Percentiles rank a stretch among this genome's conserved stretches.
phyloP scores from a whole-genome alignment of 2,329 filamentous ascomycete genomes.

The Talaromyces sp. region DNA sequence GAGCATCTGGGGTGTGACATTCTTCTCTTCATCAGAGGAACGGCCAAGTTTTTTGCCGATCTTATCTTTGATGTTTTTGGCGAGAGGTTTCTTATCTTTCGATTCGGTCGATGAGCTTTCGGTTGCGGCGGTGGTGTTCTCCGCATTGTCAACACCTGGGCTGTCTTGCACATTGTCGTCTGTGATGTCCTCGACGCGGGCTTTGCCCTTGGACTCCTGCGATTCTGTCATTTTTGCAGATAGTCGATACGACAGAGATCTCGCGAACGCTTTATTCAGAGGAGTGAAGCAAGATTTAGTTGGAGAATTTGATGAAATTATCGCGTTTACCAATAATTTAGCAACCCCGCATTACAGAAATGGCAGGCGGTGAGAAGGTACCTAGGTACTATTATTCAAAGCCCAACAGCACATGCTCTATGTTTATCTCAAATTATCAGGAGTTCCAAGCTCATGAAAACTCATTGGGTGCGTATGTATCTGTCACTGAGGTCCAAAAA shows the following conservation, averaged over 20 bases:
- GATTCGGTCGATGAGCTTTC: constrained; percentile 19
- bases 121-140: constrained; percentile 22
- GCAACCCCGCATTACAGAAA: constrained; percentile 13
- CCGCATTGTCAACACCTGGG: constrained; percentile 41
- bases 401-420: not conserved
- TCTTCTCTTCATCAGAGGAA: constrained; percentile 25
- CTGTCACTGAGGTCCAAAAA: not conserved
- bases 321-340: not conserved
- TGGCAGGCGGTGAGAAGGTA: constrained; percentile 12
- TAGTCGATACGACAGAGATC: constrained; percentile 4
- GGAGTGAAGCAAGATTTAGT: not conserved
- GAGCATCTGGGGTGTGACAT: constrained; percentile 38
- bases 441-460: not conserved
- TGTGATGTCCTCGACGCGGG: constrained; percentile 19
- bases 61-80: constrained; percentile 18
- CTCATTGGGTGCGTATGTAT: not conserved
- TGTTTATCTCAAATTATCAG: not conserved
- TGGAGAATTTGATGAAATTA: not conserved
- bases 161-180: constrained; percentile 14
- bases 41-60: constrained; percentile 20
- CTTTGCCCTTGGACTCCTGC: constrained; percentile 34
- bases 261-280: not conserved
- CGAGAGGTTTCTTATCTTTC: constrained; percentile 26
- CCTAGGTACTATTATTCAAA: not conserved
- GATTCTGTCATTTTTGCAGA: constrained; percentile 33